phyloP scores from a whole-genome alignment of 164 flowering plant genomes.

The Pachysandra terminalis region DNA sequence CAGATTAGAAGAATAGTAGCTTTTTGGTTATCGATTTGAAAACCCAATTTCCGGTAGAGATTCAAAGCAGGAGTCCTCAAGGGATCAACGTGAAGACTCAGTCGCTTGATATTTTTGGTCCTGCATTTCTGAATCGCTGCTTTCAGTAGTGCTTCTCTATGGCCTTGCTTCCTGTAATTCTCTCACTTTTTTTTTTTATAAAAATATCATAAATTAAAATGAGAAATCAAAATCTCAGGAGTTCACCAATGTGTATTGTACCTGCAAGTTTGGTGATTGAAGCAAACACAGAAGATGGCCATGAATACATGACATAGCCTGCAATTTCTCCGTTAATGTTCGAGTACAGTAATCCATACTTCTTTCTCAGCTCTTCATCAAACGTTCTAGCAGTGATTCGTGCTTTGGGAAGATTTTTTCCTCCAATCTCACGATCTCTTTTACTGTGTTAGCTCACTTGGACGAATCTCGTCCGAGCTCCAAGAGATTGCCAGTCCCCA shows the following conservation, averaged over 20 bases:
- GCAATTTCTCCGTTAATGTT: constrained; percentile 47
- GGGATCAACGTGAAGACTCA: constrained; percentile 87
- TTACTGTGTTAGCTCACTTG: constrained; percentile 35
- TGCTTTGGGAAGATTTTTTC: constrained; percentile 84
- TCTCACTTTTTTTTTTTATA: constrained; percentile 49
- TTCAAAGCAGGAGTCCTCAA: constrained; percentile 53
- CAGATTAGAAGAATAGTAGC: constrained; percentile 69
- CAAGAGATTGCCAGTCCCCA: constrained; percentile 25
- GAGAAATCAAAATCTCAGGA: neutral
- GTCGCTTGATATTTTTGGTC: constrained; percentile 48
- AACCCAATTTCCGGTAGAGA: constrained; percentile 80
- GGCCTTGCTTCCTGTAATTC: constrained; percentile 59
- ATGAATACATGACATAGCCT: constrained; percentile 81
- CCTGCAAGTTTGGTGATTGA: constrained; percentile 90
- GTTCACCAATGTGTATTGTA: constrained; percentile 6
- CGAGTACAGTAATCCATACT: constrained; percentile 61
- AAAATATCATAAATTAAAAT: neutral
- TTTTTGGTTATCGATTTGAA: constrained; percentile 49
- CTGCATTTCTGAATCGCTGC: constrained; percentile 78
- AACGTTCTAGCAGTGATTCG: constrained; percentile 77
- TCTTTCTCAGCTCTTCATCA: constrained; percentile 71
- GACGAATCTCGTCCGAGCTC: constrained; percentile 45
- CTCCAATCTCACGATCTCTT: constrained; percentile 67
- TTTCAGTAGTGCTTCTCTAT: constrained; percentile 69
- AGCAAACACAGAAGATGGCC: constrained; percentile 74